Evolutionary conservation across 2,329 filamentous ascomycete species (phyloP).

Genomic region (Bertia moriformis): DNA sequence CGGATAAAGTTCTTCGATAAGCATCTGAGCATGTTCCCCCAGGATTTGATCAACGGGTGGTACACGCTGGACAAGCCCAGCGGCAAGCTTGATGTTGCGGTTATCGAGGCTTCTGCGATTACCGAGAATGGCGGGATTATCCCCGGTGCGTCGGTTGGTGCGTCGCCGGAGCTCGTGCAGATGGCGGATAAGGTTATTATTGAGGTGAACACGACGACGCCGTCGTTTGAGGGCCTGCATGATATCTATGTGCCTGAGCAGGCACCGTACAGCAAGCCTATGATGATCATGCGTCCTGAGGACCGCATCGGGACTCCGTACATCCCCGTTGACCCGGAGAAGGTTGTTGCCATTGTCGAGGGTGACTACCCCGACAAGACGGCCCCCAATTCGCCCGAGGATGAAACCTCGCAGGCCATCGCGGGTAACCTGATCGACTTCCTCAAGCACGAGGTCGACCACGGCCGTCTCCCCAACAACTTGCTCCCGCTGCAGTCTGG

Average conservation of each 20-base stretch:
- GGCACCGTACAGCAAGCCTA: slow-evolving; percentile 68
- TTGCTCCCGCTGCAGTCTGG: slow-evolving; percentile 74
- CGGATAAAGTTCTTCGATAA: slow-evolving; percentile 89
- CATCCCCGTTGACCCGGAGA: slow-evolving; percentile 72
- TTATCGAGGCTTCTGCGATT: slow-evolving; percentile 76
- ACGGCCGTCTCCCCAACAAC: slow-evolving; percentile 62
- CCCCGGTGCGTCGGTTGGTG: slow-evolving; percentile 72
- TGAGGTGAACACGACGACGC: slow-evolving; percentile 77
- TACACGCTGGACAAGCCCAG: slow-evolving; percentile 69
- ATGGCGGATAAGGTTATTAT: slow-evolving; percentile 89
- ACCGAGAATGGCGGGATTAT: slow-evolving; percentile 81
- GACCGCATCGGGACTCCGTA: slow-evolving; percentile 73
- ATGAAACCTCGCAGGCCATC: slow-evolving; percentile 59
- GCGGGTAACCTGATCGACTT: slow-evolving; percentile 68
- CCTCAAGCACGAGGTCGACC: slow-evolving; percentile 70
- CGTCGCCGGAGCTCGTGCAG: slow-evolving; percentile 72
- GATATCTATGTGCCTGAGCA: slow-evolving; percentile 83
- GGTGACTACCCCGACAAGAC: slow-evolving; percentile 70
- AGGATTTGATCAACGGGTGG: slow-evolving; percentile 72
- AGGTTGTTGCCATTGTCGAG: slow-evolving; percentile 72
- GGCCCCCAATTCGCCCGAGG: slow-evolving; percentile 60
- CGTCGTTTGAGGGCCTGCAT: slow-evolving; percentile 75
- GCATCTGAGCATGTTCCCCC: slow-evolving; percentile 82
- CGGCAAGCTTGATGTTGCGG: slow-evolving; percentile 66
- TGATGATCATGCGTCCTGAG: slow-evolving; percentile 71